Conservation (phyloP, 805 yeast species). For the Wickerhamiella australiensis region DNA sequence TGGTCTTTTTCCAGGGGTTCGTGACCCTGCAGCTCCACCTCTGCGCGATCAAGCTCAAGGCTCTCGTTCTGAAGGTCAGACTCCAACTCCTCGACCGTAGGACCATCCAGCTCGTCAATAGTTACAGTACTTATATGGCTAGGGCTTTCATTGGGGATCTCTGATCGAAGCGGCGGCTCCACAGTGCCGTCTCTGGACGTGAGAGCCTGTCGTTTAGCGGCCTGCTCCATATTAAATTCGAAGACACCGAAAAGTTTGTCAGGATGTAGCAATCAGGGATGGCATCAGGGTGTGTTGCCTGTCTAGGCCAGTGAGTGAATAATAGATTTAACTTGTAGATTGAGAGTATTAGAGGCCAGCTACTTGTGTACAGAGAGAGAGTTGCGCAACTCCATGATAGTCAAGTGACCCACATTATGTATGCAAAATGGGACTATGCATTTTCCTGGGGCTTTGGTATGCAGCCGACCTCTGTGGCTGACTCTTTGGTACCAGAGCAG, state of each 20-base stretch:
- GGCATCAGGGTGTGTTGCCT: too few species aligned
- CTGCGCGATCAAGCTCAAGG: slow-evolving; percentile 51
- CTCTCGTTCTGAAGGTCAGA: background rate
- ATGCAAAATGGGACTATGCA: too few species aligned
- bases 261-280: background rate
- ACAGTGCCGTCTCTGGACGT: background rate
- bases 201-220: slow-evolving; percentile 3
- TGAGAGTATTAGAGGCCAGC: too few species aligned
- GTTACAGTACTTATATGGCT: slow-evolving; percentile 1
- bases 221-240: slow-evolving; percentile 10
- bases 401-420: background rate
- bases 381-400: too few species aligned
- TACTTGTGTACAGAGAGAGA: too few species aligned
- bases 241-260: background rate
- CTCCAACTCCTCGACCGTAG: background rate
- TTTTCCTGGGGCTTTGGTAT: too few species aligned
- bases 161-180: background rate
- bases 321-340: background rate
- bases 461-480: too few species aligned
- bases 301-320: too few species aligned
- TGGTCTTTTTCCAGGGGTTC: slow-evolving; percentile 17
- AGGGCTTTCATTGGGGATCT: background rate
- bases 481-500: too few species aligned
- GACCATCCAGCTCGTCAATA: background rate
- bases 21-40: slow-evolving; percentile 26